These are phyloP conservation scores for Myriangium duriaei DNA, from an alignment of 2,329 filamentous ascomycete genomes.

Conservation along the genomic window DNA sequence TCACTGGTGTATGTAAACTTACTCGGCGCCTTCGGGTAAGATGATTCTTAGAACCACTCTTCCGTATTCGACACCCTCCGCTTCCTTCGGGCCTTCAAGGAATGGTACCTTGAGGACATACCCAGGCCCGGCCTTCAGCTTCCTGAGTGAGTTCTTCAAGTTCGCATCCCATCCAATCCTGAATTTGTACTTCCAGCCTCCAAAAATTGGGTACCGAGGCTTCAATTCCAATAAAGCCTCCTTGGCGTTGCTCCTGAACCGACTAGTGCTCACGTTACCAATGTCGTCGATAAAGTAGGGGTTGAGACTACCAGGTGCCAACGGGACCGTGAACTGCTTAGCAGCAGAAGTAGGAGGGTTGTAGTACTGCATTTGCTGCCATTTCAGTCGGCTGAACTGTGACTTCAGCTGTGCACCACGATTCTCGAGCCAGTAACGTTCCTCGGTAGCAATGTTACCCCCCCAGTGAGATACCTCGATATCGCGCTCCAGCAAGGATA, in stretches of 20 bases:
- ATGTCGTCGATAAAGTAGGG: slow-evolving; percentile 94
- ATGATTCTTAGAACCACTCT: slow-evolving; percentile 69
- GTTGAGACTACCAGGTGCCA: slow-evolving; percentile 67
- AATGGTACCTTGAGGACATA: slow-evolving; percentile 86
- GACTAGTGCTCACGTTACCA: slow-evolving; percentile 90
- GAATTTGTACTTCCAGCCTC: slow-evolving; percentile 97
- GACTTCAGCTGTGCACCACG: slow-evolving; percentile 59
- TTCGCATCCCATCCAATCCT: slow-evolving; percentile 92
- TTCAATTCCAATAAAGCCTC: slow-evolving; percentile 72
- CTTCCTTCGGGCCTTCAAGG: slow-evolving; percentile 77
- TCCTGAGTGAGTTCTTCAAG: slow-evolving; percentile 61
- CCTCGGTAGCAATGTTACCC: slow-evolving; percentile 88
- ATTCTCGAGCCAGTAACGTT: slow-evolving; percentile 81
- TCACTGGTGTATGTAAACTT: slow-evolving; percentile 28
- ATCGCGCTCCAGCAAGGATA: slow-evolving; percentile 71
- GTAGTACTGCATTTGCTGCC: slow-evolving; percentile 47
- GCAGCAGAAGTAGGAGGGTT: slow-evolving; percentile 66
- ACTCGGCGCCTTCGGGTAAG: slow-evolving; percentile 82
- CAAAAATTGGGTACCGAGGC: slow-evolving; percentile 91
- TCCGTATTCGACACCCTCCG: slow-evolving; percentile 77
- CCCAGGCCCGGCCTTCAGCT: slow-evolving; percentile 48
- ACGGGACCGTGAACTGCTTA: slow-evolving; percentile 67
- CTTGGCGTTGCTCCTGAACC: slow-evolving; percentile 58
- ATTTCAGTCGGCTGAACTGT: slow-evolving; percentile 38
- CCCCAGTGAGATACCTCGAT: slow-evolving; percentile 97